Evolutionary conservation across 2,329 filamentous ascomycete species (phyloP), one percentile per base, ranked within the genome.

Genomic region (Tympanopsis confertula): DNA sequence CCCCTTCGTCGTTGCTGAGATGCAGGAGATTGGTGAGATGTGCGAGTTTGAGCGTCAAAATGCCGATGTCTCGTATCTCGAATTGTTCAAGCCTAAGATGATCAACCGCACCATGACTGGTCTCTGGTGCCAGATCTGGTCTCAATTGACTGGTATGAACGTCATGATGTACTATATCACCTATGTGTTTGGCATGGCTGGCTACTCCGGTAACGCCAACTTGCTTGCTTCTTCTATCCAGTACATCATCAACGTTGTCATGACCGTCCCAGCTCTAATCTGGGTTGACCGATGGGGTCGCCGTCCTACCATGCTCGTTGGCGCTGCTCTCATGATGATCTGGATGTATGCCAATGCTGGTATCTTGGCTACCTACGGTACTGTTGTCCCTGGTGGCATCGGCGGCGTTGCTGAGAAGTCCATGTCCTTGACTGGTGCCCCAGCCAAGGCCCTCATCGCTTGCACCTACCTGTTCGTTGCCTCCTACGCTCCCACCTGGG

Each of bases 211-310:
- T 3, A 64, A 73, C 46, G 68, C 66, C 38, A 69, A 75, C 26
- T 66, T 86, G 7, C 56, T 83, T 33, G 70, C 80, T 5, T 81
- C 76, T 14, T 75, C 72, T 7, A 84, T 85, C 44, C 76, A 84
- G 50, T 85, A 83, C 53, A 68, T 87, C 47, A 85, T 89, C 63
- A 88, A 88, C 54, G 83, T 89, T 2, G 42, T 78, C 38, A 84
- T 86, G 77, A 89, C 85, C 0, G 54, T 88, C 3, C 81, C 82
- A 0, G 83, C 83, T 1, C 68, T 89, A 18, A 58, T 88, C 40
- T 88, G 66, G 62, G 71, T 88, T 48, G 84, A 91, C 47, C 66
- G 68, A 39, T 85, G 80, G 76, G 85, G 85, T 35, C 82, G 84
- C 44, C 82, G 82, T 32, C 64, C 63, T 1, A 73, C 79, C 4